These are phyloP conservation scores for Polygonum aviculare DNA, from an alignment of 148 eudicot species.

Conservation along the genomic window DNA sequence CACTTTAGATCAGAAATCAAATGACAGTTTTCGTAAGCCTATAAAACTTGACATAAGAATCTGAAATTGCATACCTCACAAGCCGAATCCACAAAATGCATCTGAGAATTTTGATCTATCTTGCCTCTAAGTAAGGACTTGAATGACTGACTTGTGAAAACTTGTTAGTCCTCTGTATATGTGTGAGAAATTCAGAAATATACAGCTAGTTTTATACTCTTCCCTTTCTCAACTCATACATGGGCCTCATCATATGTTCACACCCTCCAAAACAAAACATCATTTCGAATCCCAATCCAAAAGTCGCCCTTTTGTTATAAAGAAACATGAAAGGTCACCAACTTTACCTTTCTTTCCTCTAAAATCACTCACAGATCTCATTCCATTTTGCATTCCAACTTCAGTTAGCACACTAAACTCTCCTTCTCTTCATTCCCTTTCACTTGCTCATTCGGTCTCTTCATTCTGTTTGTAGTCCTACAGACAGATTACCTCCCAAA, in stretches of 20 bases:
- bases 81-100: background rate
- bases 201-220: background rate
- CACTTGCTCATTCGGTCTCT: conserved; percentile 1
- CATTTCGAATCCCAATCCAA: conserved; percentile 3
- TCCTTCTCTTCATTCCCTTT: background rate
- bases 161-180: background rate
- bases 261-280: background rate
- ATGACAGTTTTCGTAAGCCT: background rate
- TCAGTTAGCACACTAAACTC: background rate
- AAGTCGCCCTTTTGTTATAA: conserved; percentile 10
- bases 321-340: conserved; percentile 21
- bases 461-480: background rate
- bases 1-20: background rate
- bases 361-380: conserved; percentile 9
- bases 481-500: background rate
- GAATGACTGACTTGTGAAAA: background rate
- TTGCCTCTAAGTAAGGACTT: background rate
- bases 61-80: background rate
- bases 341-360: conserved; percentile 18
- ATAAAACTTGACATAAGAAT: background rate
- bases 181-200: background rate
- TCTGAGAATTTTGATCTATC: background rate
- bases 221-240: background rate
- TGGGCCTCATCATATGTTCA: conserved; percentile 4
- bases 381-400: background rate